Percentiles rank a stretch among this genome's conserved stretches.
Conservation (phyloP, 1,284 basidiomycete genomes). For the Irpex sp. region DNA sequence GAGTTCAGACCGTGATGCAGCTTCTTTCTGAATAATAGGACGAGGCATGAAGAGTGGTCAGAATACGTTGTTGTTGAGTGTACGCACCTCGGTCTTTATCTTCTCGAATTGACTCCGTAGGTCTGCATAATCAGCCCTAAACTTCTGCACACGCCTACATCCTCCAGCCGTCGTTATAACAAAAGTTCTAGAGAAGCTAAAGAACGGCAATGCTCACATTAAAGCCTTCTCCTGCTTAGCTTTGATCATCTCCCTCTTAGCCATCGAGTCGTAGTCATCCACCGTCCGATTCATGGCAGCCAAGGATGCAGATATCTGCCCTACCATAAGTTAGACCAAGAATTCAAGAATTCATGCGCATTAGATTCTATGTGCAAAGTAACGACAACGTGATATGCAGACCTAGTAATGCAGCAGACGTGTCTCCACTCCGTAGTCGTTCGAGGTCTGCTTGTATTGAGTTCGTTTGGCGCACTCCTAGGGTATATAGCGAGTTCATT, state of each 20-base stretch:
- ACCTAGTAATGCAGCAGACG: constrained; percentile 81
- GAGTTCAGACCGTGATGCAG: constrained; percentile 59
- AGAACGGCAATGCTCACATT: constrained; percentile 50
- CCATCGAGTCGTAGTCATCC: constrained; percentile 96
- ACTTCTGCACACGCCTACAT: constrained; percentile 78
- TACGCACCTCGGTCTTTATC: constrained; percentile 51
- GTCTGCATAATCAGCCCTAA: constrained; percentile 71
- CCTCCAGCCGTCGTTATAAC: not conserved
- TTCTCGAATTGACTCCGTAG: constrained; percentile 69
- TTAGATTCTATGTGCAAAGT: not conserved
- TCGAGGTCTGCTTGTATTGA: constrained; percentile 87
- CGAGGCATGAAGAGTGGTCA: not conserved
- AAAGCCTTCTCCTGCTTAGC: constrained; percentile 93
- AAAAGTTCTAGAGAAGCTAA: not conserved
- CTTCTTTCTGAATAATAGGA: constrained; percentile 42
- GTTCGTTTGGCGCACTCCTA: constrained; percentile 87
- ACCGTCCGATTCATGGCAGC: constrained; percentile 90
- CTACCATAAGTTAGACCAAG: constrained; percentile 38
- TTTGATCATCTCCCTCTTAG: constrained; percentile 89
- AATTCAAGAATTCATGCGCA: not conserved
- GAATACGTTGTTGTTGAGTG: not conserved
- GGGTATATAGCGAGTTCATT: constrained; percentile 95
- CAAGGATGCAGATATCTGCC: constrained; percentile 92
- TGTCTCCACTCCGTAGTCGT: constrained; percentile 74
- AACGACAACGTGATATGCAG: constrained; percentile 27